Percentiles rank a stretch among this genome's conserved stretches.
Evolutionary conservation across 768 basidiomycete species (phyloP).

Genomic region (Mycena latifolia): DNA sequence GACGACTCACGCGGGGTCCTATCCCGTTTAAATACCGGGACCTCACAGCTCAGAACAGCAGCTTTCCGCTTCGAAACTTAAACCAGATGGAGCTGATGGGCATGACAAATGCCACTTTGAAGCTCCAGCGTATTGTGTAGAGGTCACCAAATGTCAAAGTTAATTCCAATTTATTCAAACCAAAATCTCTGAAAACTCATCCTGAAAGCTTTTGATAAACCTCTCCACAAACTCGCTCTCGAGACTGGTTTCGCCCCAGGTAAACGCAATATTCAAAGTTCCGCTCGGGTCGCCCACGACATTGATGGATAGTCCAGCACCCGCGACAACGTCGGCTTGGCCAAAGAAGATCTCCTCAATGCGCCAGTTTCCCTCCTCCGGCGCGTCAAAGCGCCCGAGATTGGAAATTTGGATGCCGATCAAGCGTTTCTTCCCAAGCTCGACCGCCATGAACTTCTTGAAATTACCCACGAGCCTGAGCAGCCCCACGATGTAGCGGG

Average conservation of each 20-base stretch:
- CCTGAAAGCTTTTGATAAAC: slow-evolving; percentile 13
- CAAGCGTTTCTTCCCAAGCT: slow-evolving; percentile 6
- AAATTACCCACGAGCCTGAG: slow-evolving; percentile 2
- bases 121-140: no score
- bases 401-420: slow-evolving; percentile 4
- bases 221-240: slow-evolving; percentile 13
- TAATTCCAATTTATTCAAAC: no score
- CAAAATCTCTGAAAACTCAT: no score
- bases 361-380: slow-evolving; percentile 8
- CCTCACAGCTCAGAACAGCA: no score
- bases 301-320: slow-evolving; percentile 7
- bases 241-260: slow-evolving; percentile 13
- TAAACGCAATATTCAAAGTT: slow-evolving; percentile 13
- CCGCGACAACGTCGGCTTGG: slow-evolving; percentile 10
- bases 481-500: background rate
- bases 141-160: no score
- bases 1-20: no score
- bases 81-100: no score
- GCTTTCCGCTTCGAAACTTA: no score
- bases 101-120: no score
- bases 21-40: no score
- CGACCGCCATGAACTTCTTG: background rate
- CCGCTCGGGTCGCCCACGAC: slow-evolving; percentile 13
- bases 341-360: slow-evolving; percentile 9
- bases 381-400: slow-evolving; percentile 5